Evolutionary conservation across 2,329 filamentous ascomycete species (phyloP).

Genomic region (Aspergillus novoparasiticus): DNA sequence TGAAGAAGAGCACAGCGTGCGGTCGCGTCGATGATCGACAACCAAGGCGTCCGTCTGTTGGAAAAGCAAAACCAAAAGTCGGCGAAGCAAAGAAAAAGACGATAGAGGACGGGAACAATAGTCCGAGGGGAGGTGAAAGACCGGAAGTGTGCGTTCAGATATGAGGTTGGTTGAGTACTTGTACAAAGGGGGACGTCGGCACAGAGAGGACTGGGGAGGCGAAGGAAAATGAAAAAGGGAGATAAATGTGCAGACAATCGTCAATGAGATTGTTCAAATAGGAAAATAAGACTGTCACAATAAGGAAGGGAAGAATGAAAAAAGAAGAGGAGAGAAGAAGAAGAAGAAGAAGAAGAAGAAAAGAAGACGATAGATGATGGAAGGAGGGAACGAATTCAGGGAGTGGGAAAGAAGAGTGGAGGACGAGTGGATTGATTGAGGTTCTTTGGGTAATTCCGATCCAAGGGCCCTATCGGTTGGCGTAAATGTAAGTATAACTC

Average conservation of each 20-base stretch:
- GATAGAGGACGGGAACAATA: background rate
- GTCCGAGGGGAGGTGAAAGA: background rate
- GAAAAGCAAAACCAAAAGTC: background rate
- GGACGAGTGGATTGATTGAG: conserved; percentile 12
- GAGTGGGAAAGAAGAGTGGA: conserved; percentile 16
- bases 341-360: conserved; percentile 3
- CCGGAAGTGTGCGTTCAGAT: background rate
- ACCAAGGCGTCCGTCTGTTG: background rate
- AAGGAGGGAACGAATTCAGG: conserved; percentile 13
- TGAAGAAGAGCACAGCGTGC: conserved; percentile 20
- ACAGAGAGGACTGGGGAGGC: background rate
- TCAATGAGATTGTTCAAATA: conserved; percentile 5
- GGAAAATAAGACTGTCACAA: conserved; percentile 1
- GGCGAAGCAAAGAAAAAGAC: conserved; percentile 1
- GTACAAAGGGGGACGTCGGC: background rate
- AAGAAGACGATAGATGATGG: conserved; percentile 1
- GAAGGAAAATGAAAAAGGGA: conserved; percentile 3
- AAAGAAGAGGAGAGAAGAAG: conserved; percentile 1
- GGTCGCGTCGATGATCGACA: conserved; percentile 16
- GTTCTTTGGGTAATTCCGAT: conserved; percentile 6
- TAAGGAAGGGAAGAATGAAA: conserved; percentile 6
- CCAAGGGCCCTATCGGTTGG: conserved; percentile 7
- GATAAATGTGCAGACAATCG: background rate
- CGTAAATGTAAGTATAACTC: conserved; percentile 2
- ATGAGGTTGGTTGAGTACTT: background rate